Percentiles rank a stretch among this genome's conserved stretches.
These are phyloP conservation scores for Rosa lucieae DNA, from an alignment of 306 rosid genomes.

Conservation along the genomic window DNA sequence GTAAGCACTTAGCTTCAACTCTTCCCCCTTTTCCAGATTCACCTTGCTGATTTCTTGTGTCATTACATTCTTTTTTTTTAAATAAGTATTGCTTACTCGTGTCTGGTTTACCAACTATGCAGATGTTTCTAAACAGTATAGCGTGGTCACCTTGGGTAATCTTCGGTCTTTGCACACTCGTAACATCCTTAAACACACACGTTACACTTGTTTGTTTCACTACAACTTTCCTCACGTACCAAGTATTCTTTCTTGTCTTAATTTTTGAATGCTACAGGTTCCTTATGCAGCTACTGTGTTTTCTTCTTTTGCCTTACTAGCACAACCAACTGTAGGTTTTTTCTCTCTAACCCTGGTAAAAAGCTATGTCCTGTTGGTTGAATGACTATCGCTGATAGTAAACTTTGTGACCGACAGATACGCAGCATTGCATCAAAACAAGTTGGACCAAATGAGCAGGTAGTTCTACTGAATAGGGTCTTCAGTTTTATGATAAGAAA, in stretches of 20 bases:
- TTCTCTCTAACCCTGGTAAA: not conserved
- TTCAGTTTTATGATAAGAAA: not conserved
- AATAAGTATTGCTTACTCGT: slow-evolving; percentile 8
- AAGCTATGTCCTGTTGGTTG: not conserved
- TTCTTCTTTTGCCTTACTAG: slow-evolving; percentile 44
- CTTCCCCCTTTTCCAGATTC: not conserved
- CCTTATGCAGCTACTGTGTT: slow-evolving; percentile 65
- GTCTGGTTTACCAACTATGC: slow-evolving; percentile 36
- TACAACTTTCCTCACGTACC: not conserved
- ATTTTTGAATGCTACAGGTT: slow-evolving; percentile 56
- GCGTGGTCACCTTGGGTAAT: slow-evolving; percentile 88
- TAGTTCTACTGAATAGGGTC: slow-evolving; percentile 12
- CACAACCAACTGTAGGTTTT: slow-evolving; percentile 66
- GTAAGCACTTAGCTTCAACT: slow-evolving; percentile 38
- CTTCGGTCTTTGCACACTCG: slow-evolving; percentile 2
- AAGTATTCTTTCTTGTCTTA: not conserved
- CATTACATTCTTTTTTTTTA: not conserved
- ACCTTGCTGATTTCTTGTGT: not conserved
- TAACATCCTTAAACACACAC: not conserved
- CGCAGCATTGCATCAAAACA: slow-evolving; percentile 88
- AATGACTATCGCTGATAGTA: not conserved
- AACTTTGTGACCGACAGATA: slow-evolving; percentile 44
- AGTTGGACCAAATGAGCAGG: slow-evolving; percentile 81
- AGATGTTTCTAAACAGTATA: slow-evolving; percentile 57
- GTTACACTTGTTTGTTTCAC: not conserved